These are phyloP conservation scores for Trichosporon faecale DNA, from an alignment of 1,284 basidiomycete genomes.

Conservation along the genomic window DNA sequence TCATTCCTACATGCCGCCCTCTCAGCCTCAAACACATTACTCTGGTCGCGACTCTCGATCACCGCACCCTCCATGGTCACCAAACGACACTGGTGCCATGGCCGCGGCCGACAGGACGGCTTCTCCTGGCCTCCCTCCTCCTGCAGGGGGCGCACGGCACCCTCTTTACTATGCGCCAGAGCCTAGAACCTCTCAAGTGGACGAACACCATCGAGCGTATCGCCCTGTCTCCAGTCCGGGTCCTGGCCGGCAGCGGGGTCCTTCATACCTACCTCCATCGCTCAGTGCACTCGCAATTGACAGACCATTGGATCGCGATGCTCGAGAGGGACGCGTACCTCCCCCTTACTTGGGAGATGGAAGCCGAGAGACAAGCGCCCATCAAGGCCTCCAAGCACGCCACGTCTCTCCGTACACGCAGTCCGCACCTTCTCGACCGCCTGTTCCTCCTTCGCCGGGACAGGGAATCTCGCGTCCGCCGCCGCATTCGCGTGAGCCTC, in stretches of 20 bases:
- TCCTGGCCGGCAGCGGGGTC: neutral
- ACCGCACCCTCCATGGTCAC: neutral
- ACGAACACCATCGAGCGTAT: neutral
- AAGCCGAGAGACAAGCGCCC: neutral
- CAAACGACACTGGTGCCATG: neutral
- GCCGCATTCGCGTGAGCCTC: neutral
- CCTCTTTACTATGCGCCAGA: neutral
- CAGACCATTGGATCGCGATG: neutral
- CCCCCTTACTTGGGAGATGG: neutral
- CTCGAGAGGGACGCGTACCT: neutral
- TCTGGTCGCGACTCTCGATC: slow-evolving; percentile 4
- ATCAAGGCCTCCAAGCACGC: neutral
- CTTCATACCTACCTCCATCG: neutral
- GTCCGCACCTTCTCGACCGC: neutral
- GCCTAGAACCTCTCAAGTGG: neutral
- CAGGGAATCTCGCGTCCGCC: neutral
- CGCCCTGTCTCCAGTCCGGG: neutral
- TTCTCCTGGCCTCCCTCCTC: neutral
- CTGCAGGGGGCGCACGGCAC: neutral
- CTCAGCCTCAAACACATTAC: neutral
- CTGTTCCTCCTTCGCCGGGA: neutral
- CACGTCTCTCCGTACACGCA: neutral
- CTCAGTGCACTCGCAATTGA: neutral
- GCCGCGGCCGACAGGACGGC: neutral
- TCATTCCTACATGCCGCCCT: neutral